phyloP scores from a whole-genome alignment of 495 filamentous ascomycete genomes.

The Trichoderma orchidacearum region DNA sequence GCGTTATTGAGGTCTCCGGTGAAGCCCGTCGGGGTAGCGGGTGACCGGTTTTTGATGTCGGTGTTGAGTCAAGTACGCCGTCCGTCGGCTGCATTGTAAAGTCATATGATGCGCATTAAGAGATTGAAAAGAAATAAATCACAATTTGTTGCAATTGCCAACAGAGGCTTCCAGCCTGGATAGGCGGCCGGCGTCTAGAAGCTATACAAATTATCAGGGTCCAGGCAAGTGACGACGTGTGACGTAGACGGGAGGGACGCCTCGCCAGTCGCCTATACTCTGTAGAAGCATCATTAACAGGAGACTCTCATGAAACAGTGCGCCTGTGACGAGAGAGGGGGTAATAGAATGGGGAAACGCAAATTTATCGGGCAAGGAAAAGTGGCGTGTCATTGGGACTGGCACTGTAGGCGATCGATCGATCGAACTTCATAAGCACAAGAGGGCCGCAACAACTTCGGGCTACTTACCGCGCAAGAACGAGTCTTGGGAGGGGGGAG shows the following conservation, averaged over 20 bases:
- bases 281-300: not conserved
- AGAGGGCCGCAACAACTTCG: not conserved
- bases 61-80: slow-evolving; percentile 6
- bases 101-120: slow-evolving; percentile 7
- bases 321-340: not conserved
- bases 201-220: not conserved
- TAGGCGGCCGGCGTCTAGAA: not conserved
- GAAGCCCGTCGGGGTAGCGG: slow-evolving; percentile 22
- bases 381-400: not conserved
- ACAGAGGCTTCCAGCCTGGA: not conserved
- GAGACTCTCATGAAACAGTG: not conserved
- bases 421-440: not conserved
- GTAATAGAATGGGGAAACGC: not conserved
- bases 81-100: slow-evolving; percentile 10
- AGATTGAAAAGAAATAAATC: not conserved
- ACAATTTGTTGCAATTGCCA: not conserved
- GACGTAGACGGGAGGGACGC: not conserved
- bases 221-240: not conserved
- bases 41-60: slow-evolving; percentile 14
- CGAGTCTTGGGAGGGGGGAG: too few species aligned
- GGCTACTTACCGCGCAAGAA: not conserved
- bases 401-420: not conserved
- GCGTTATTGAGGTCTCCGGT: slow-evolving; percentile 24
- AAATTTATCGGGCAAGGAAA: not conserved
- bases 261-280: not conserved